These are phyloP conservation scores for Phytophthora cajani DNA, from an alignment of 352 stramenopile genomes.

Conservation along the genomic window DNA sequence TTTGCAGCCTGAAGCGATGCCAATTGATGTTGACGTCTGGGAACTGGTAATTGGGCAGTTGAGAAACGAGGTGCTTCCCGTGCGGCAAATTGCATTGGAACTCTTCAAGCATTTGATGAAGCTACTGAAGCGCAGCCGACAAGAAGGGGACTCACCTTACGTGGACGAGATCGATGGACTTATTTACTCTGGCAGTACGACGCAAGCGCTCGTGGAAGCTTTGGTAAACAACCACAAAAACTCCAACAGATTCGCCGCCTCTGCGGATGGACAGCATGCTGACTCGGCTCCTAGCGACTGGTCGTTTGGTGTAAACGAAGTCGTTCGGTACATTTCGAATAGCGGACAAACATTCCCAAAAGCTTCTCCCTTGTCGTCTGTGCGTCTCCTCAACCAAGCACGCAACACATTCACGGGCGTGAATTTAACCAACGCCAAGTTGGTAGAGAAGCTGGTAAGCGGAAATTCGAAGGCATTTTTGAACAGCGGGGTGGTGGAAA, in stretches of 20 bases:
- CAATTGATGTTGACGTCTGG: slow-evolving; percentile 55
- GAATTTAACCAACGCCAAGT: slow-evolving; percentile 43
- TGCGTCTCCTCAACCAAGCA: slow-evolving; percentile 63
- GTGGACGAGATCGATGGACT: slow-evolving; percentile 34
- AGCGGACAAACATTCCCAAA: slow-evolving; percentile 56
- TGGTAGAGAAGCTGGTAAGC: slow-evolving; percentile 59
- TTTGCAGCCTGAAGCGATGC: slow-evolving; percentile 53
- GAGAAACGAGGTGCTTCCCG: slow-evolving; percentile 65
- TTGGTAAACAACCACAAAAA: slow-evolving; percentile 73
- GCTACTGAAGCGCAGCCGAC: slow-evolving; percentile 40
- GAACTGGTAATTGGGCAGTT: slow-evolving; percentile 59
- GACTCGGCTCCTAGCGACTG: slow-evolving; percentile 73
- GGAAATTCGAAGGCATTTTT: slow-evolving; percentile 48
- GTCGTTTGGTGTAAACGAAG: slow-evolving; percentile 77
- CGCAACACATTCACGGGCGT: slow-evolving; percentile 45
- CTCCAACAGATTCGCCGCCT: slow-evolving; percentile 63
- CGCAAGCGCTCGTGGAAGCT: slow-evolving; percentile 46
- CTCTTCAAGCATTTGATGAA: slow-evolving; percentile 64
- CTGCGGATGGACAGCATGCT: slow-evolving; percentile 72
- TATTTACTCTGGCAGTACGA: slow-evolving; percentile 54
- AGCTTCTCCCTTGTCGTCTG: slow-evolving; percentile 53
- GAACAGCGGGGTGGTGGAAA: slow-evolving; percentile 26
- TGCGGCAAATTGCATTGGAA: slow-evolving; percentile 62
- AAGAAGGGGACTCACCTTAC: neutral
- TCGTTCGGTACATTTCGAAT: slow-evolving; percentile 60